These are phyloP conservation scores for Neocallimastix lanati DNA, from an alignment of 192 early-diverging fungal genomes.

Conservation along the genomic window DNA sequence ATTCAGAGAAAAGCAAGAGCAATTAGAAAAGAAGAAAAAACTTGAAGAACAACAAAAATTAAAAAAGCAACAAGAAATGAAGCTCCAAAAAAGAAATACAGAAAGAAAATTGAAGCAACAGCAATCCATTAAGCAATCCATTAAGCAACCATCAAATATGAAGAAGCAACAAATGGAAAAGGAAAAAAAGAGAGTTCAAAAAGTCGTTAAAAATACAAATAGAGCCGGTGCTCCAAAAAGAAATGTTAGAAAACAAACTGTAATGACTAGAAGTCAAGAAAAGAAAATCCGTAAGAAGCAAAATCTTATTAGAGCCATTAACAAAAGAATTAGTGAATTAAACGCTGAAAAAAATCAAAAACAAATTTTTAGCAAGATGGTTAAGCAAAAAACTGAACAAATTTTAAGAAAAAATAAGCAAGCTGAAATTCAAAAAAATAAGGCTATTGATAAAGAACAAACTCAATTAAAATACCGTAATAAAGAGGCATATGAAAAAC, in stretches of 20 bases:
- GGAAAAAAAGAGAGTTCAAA: neutral
- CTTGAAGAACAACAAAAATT: neutral
- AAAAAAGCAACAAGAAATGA: neutral
- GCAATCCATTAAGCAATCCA: neutral
- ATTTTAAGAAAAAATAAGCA: neutral
- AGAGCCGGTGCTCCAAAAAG: neutral
- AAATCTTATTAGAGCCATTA: neutral
- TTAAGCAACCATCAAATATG: neutral
- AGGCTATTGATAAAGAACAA: neutral
- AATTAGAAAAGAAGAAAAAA: neutral
- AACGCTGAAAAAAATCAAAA: neutral
- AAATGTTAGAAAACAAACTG: neutral
- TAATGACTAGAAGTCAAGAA: neutral
- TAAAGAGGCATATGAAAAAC: neutral
- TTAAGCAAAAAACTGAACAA: neutral
- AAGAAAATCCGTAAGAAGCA: neutral
- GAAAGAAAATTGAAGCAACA: neutral
- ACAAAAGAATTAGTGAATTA: neutral
- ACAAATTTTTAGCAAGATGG: neutral
- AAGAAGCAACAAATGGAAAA: neutral
- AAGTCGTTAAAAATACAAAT: neutral
- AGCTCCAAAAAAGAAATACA: neutral
- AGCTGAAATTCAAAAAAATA: neutral
- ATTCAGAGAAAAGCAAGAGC: neutral
- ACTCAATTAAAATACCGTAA: neutral